Evolutionary conservation across 1,284 basidiomycete species (phyloP).

Genomic region (Rhodofomes roseus): DNA sequence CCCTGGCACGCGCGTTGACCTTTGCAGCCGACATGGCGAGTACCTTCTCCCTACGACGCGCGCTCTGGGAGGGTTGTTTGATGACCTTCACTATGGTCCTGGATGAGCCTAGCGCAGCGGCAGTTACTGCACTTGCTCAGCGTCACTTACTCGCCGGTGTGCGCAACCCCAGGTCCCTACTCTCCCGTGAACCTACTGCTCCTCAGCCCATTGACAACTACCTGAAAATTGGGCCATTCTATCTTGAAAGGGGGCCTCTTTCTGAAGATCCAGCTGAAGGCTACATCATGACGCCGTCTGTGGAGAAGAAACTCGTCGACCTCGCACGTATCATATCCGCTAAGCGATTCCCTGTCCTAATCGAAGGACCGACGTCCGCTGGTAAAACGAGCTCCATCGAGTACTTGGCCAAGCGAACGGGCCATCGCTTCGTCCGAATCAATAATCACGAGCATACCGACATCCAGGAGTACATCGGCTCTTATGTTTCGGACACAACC

Average conservation of each 20-base stretch:
- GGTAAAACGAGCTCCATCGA: constrained; percentile 98
- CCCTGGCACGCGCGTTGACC: constrained; percentile 86
- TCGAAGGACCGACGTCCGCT: constrained; percentile 97
- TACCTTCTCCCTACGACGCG: constrained; percentile 79
- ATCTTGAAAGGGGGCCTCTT: constrained; percentile 77
- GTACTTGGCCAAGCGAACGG: constrained; percentile 91
- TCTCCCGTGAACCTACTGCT: constrained; percentile 63
- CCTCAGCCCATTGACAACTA: constrained; percentile 57
- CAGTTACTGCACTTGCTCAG: constrained; percentile 71
- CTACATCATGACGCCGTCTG: constrained; percentile 95
- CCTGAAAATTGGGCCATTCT: constrained; percentile 90
- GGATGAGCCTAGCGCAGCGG: constrained; percentile 68
- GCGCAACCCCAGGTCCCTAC: constrained; percentile 75
- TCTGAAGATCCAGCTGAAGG: constrained; percentile 64
- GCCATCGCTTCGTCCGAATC: constrained; percentile 96
- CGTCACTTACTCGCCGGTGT: constrained; percentile 82
- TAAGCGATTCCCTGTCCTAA: constrained; percentile 89
- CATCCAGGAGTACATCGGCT: constrained; percentile 97
- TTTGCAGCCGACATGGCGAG: constrained; percentile 85
- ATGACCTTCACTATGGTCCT: constrained; percentile 99
- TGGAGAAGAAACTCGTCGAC: constrained; percentile 92
- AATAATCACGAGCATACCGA: constrained; percentile 99
- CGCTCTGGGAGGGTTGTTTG: constrained; percentile 93
- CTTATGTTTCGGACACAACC: constrained; percentile 90
- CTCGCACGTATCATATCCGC: constrained; percentile 90